Evolutionary conservation across 768 basidiomycete species (phyloP).

Genomic region (Macrolepiota dolichaula): DNA sequence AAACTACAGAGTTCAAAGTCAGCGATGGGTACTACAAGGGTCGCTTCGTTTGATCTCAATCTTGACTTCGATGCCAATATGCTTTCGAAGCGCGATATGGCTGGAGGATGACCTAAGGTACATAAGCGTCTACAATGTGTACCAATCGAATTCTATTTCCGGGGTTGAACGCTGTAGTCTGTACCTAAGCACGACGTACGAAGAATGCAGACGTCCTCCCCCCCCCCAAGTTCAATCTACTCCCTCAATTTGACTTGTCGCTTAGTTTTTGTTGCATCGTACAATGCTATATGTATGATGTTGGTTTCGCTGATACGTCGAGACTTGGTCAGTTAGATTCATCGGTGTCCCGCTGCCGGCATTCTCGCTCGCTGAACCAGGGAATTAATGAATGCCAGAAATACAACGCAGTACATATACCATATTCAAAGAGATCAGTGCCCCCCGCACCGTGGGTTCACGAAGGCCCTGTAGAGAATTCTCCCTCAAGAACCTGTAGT

Average conservation of each 20-base stretch:
- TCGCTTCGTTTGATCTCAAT: background rate
- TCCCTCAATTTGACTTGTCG: no score
- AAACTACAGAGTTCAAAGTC: constrained; percentile 5
- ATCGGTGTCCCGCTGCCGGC: no score
- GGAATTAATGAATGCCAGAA: background rate
- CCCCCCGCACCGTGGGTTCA: background rate
- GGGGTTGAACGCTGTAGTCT: background rate
- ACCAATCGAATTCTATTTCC: background rate
- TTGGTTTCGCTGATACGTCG: no score
- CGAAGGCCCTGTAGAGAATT: background rate
- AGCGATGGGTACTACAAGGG: background rate
- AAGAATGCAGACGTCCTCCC: background rate
- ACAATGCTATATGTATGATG: no score
- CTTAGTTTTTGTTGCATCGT: no score
- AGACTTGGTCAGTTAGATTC: no score
- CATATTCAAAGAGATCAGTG: background rate
- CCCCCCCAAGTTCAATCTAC: no score
- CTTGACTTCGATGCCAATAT: background rate
- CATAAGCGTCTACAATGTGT: background rate
- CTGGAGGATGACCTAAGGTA: background rate
- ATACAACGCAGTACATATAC: background rate
- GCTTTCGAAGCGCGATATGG: background rate
- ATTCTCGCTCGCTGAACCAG: background rate
- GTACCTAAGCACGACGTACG: background rate
- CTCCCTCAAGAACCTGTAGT: background rate